phyloP scores from a whole-genome alignment of 2,329 filamentous ascomycete species.

The Cordyceps tenuipes region DNA sequence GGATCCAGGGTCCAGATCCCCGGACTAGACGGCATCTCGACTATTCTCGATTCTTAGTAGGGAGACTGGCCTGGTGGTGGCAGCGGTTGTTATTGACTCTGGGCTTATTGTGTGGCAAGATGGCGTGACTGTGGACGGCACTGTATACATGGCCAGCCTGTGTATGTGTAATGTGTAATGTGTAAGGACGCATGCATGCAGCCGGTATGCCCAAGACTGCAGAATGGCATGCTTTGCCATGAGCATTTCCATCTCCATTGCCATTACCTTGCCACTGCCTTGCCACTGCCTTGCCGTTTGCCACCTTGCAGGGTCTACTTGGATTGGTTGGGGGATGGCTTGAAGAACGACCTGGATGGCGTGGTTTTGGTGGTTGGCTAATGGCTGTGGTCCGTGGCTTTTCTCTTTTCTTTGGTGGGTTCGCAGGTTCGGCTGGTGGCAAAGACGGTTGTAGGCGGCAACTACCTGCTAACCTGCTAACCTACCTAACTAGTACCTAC shows the following conservation, averaged over 20 bases:
- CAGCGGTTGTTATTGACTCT: background rate
- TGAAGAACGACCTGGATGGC: background rate
- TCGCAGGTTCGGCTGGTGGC: background rate
- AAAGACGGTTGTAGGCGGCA: background rate
- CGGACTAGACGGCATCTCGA: background rate
- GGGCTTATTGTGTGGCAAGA: background rate
- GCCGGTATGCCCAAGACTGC: background rate
- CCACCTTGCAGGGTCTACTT: constrained; percentile 2
- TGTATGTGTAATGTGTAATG: background rate
- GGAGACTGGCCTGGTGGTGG: background rate
- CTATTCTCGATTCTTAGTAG: background rate
- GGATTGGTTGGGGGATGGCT: background rate
- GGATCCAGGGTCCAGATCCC: constrained; percentile 1
- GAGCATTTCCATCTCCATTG: too few relatives aligned
- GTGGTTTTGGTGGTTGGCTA: background rate
- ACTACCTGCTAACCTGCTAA: too few relatives aligned
- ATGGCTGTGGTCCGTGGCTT: background rate
- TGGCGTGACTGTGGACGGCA: background rate
- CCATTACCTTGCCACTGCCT: too few relatives aligned
- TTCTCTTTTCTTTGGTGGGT: background rate
- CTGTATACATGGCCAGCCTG: background rate
- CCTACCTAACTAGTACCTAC: too few relatives aligned
- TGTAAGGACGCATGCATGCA: background rate
- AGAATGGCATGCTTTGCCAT: background rate
- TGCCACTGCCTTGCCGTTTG: background rate